Percentiles rank a stretch among this genome's conserved stretches.
Conservation (phyloP, 148 eudicot genomes). For the Arbutus unedo region DNA sequence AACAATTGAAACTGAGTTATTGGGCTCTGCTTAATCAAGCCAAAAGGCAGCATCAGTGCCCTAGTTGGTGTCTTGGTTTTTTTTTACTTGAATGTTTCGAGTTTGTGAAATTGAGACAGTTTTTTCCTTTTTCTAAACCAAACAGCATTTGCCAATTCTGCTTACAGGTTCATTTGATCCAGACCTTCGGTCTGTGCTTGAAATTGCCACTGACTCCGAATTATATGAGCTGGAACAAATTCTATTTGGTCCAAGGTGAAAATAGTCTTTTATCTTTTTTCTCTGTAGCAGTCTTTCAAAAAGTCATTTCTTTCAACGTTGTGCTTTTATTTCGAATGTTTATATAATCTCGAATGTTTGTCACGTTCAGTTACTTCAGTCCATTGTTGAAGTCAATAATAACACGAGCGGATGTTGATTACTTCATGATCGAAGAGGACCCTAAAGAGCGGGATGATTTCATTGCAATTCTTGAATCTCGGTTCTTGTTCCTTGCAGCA, state of each 20-base stretch:
- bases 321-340: neutral
- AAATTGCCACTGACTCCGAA: conserved; percentile 78
- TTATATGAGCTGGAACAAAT: conserved; percentile 70
- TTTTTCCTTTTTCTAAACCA: neutral
- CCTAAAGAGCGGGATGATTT: conserved; percentile 67
- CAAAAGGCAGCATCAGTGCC: neutral
- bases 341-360: neutral
- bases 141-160: neutral
- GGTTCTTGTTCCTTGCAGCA: conserved; percentile 91
- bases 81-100: neutral
- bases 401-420: conserved; percentile 45
- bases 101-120: neutral
- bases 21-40: neutral
- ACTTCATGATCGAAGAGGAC: conserved; percentile 71
- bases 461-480: conserved; percentile 63
- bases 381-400: conserved; percentile 80
- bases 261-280: neutral
- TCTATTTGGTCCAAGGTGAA: conserved; percentile 81
- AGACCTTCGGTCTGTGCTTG: conserved; percentile 71
- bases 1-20: neutral
- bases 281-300: neutral
- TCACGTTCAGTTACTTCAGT: conserved; percentile 68
- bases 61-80: neutral
- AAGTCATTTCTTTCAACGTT: neutral
- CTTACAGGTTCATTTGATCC: conserved; percentile 48